Percentiles rank a stretch among this genome's conserved stretches.
phyloP scores from a whole-genome alignment of 306 rosid species.

The Prunus persica region Prunus_persica_NCBIv2 NC_034009.1:27056501-27057000 shows the following conservation, averaged over 20 bases:
- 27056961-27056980: constrained; percentile 34
- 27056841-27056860: constrained; percentile 36
- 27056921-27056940: constrained; percentile 21
- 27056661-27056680: neutral
- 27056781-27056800: neutral
- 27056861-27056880: neutral
- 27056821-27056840: constrained; percentile 61
- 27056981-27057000: constrained; percentile 34
- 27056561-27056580: neutral
- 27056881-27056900: constrained; percentile 12
- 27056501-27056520: neutral
- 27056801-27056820: constrained; percentile 35
- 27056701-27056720: neutral
- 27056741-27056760: constrained; percentile 32
- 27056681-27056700: neutral
- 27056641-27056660: neutral
- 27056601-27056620: neutral
- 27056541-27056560: neutral
- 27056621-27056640: neutral
- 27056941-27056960: neutral
- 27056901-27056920: constrained; percentile 19
- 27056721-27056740: neutral
- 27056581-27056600: neutral
- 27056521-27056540: neutral
- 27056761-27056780: constrained; percentile 8